Conservation (phyloP, 2,329 filamentous ascomycete species). For the Fusarium dimerum region DNA sequence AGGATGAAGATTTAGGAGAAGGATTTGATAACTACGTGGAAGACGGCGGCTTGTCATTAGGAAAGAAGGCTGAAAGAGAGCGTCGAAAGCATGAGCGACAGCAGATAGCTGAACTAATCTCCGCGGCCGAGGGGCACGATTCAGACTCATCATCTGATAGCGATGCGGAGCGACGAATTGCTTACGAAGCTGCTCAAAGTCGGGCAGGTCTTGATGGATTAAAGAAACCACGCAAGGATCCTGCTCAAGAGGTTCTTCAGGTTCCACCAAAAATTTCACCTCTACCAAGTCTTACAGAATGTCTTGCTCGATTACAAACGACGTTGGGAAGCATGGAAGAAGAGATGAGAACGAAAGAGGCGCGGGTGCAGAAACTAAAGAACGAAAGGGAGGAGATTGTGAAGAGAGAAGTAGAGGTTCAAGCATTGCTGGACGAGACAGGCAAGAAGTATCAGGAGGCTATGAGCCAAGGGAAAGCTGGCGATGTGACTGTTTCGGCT, state of each 20-base stretch:
- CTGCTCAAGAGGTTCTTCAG: conserved; percentile 45
- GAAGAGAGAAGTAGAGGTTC: conserved; percentile 75
- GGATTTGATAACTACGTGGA: conserved; percentile 92
- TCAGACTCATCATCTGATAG: conserved; percentile 69
- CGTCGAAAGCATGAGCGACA: conserved; percentile 65
- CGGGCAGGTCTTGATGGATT: conserved; percentile 81
- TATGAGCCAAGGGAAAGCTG: conserved; percentile 35
- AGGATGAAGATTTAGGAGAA: conserved; percentile 91
- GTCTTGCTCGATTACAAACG: conserved; percentile 63
- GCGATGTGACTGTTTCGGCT: conserved; percentile 10
- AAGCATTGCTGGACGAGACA: conserved; percentile 77
- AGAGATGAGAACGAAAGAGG: conserved; percentile 60
- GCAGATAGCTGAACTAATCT: conserved; percentile 82
- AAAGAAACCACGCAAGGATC: conserved; percentile 43
- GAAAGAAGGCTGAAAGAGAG: conserved; percentile 76
- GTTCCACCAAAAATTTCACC: conserved; percentile 76
- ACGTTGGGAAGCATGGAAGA: conserved; percentile 64
- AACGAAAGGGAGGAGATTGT: conserved; percentile 69
- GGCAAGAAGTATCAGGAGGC: conserved; percentile 62
- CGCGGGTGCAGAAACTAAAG: conserved; percentile 65
- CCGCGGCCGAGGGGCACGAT: conserved; percentile 69
- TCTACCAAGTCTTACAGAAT: conserved; percentile 71
- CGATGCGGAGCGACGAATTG: conserved; percentile 70
- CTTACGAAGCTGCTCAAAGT: conserved; percentile 86
- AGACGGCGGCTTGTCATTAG: conserved; percentile 77